Percentiles rank a stretch among this genome's conserved stretches.
Evolutionary conservation across 768 basidiomycete genomes (phyloP).

Genomic region (Mycena amicta): DNA sequence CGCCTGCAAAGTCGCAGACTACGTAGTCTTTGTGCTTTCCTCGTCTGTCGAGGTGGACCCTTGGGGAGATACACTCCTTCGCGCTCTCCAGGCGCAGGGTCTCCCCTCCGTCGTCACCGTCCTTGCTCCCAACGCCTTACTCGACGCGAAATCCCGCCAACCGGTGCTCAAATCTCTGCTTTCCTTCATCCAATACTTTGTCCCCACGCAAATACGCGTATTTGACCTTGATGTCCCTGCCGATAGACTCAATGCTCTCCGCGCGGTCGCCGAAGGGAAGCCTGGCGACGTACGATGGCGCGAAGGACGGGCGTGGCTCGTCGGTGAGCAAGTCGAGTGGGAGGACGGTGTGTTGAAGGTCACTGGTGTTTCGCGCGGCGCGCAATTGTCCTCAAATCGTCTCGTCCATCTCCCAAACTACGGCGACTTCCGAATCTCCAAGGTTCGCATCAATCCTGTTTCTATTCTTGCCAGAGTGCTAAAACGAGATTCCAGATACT

Average conservation of each 20-base stretch:
- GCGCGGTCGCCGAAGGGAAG: constrained; percentile 82
- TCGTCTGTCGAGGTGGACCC: constrained; percentile 77
- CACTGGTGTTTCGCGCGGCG: constrained; percentile 85
- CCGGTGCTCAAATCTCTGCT: constrained; percentile 84
- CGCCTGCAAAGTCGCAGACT: constrained; percentile 86
- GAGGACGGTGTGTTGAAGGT: constrained; percentile 67
- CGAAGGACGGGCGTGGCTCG: constrained; percentile 74
- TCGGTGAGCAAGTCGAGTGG: constrained; percentile 66
- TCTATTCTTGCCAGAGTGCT: neutral
- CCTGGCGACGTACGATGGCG: constrained; percentile 83
- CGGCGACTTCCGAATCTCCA: constrained; percentile 86
- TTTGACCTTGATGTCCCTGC: constrained; percentile 68
- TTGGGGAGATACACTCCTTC: constrained; percentile 86
- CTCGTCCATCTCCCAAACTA: constrained; percentile 85
- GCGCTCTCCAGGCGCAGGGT: constrained; percentile 88
- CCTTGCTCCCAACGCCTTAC: constrained; percentile 54
- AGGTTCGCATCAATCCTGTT: constrained; percentile 43
- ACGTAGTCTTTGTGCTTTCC: constrained; percentile 84
- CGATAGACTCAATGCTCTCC: constrained; percentile 72
- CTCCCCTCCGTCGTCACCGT: constrained; percentile 82
- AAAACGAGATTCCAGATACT: constrained; percentile 54
- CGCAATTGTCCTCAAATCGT: constrained; percentile 75
- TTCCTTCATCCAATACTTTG: constrained; percentile 95
- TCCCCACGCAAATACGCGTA: constrained; percentile 76
- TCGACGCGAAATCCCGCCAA: constrained; percentile 64